Percentiles rank a stretch among this genome's conserved stretches.
Evolutionary conservation across 768 basidiomycete genomes (phyloP).

Genomic region (Trametes punicea): DNA sequence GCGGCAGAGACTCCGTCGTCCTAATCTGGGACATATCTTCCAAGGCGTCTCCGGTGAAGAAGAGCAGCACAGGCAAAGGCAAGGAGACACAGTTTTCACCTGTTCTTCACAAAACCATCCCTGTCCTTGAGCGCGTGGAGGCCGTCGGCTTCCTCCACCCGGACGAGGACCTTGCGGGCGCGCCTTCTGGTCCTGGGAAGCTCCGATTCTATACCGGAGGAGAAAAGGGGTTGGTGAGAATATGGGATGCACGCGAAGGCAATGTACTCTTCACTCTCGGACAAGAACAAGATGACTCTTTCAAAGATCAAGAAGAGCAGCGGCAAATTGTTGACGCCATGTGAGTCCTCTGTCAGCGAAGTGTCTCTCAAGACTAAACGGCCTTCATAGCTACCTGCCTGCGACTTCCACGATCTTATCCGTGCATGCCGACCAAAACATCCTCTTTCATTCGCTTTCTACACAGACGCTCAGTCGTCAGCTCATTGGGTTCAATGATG

Average conservation of each 20-base stretch:
- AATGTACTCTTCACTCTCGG: constrained; percentile 59
- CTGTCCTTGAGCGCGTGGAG: constrained; percentile 82
- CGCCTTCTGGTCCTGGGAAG: constrained; percentile 36
- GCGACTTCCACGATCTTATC: constrained; percentile 66
- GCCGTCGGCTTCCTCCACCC: constrained; percentile 68
- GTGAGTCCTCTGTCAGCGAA: constrained; percentile 47
- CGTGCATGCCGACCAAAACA: constrained; percentile 95
- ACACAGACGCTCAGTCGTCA: constrained; percentile 67
- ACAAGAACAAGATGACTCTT: constrained; percentile 41
- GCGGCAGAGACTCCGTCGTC: constrained; percentile 90
- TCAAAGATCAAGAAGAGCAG: constrained; percentile 70
- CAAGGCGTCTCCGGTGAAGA: constrained; percentile 20
- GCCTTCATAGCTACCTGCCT: constrained; percentile 60
- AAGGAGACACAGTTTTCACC: constrained; percentile 50
- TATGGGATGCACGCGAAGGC: constrained; percentile 80
- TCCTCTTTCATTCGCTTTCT: constrained; percentile 83
- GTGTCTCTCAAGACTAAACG: constrained; percentile 1
- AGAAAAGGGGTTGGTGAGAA: constrained; percentile 77
- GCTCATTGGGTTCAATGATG: constrained; percentile 96
- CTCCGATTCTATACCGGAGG: constrained; percentile 87
- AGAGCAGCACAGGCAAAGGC: constrained; percentile 42
- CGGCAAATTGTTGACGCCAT: constrained; percentile 77
- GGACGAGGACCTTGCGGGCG: constrained; percentile 47
- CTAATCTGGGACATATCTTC: constrained; percentile 82
- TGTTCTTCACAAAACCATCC: constrained; percentile 72